Evolutionary conservation across 2,329 filamentous ascomycete species (phyloP), one percentile per base, ranked within the genome.

Genomic region (Nectriaceae sp.): DNA sequence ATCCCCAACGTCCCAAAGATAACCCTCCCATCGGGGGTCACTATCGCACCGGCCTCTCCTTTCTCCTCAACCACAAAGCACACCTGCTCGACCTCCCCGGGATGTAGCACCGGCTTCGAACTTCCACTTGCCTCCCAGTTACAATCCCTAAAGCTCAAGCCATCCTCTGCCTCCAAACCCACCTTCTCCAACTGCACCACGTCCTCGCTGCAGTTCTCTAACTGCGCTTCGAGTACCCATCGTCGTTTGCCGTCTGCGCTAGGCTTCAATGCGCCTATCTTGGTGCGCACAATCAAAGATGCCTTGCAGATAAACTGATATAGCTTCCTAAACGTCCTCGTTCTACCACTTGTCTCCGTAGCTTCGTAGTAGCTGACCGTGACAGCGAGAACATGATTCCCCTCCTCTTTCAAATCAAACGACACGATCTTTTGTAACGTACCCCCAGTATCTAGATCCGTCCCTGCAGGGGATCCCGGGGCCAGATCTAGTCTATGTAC

Each of bases 251-350:
- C 51, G 15, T 42, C 48, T 70, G 68, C 37, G 16, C 71, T 36
- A 16, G 50, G 21, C 20, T 49, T 46, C 47, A 90, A 65, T 43
- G 84, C 78, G 3, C 88, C 89, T 3, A 90, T 83, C 68, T 97
- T 99, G 1, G 93, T 97, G 54, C 93, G 79, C 50, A 99, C 93
- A 54, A 92, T 90, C 57, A 99, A 75, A 51, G 91, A 88, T 33
- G 90, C 84, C 74, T 96, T 93, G 65, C 92, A 94, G 46, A 95
- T 86, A 65, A 99, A 99, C 69, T 97, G 94, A 69, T 97, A 99
- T 51, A 99, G 74, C 73, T 97, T 97, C 57, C 93, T 79, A 66
- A 97, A 97, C 10, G 90, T 96, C 50, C 94, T 78, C 31, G 89
- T 87, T 42, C 90, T 81, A 3, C 83, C 83, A 55, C 79, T 82